phyloP scores from a whole-genome alignment of 805 yeast genomes.

The Candida namnaoensis region DNA sequence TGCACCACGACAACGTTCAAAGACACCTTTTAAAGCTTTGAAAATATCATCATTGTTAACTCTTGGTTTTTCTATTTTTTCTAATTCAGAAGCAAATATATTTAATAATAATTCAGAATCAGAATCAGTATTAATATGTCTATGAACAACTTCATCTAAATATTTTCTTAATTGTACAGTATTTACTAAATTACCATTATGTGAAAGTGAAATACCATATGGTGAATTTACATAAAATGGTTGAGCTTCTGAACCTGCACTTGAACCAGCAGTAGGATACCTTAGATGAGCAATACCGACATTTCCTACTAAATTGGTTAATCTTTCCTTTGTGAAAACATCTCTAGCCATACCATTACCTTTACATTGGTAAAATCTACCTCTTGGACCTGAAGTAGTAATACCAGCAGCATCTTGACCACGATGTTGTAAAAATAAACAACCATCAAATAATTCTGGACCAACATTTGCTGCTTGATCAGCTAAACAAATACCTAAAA shows the following conservation, averaged over 20 bases:
- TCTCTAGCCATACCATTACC: constrained; percentile 99
- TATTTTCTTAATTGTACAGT: constrained; percentile 66
- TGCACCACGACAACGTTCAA: constrained; percentile 83
- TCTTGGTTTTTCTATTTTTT: constrained; percentile 85
- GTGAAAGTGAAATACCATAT: constrained; percentile 84
- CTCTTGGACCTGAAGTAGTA: constrained; percentile 89
- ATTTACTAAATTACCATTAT: constrained; percentile 93
- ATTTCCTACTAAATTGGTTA: constrained; percentile 76
- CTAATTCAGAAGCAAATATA: constrained; percentile 86
- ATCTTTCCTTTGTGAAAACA: constrained; percentile 81
- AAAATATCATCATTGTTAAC: constrained; percentile 87
- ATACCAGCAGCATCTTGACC: constrained; percentile 99
- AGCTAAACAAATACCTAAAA: constrained; percentile 79
- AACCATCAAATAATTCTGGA: constrained; percentile 86
- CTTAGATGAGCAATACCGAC: constrained; percentile 95
- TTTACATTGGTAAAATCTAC: constrained; percentile 93
- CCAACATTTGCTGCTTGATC: constrained; percentile 70
- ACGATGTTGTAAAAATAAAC: constrained; percentile 88
- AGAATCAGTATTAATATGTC: constrained; percentile 95
- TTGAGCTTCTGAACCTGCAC: constrained; percentile 95
- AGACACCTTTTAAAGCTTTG: constrained; percentile 78
- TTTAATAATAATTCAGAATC: constrained; percentile 89
- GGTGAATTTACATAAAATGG: constrained; percentile 98
- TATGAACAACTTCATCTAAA: constrained; percentile 89
- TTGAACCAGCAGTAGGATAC: constrained; percentile 96